phyloP scores from a whole-genome alignment of 2,329 filamentous ascomycete genomes.

The Venturia asperata region DNA sequence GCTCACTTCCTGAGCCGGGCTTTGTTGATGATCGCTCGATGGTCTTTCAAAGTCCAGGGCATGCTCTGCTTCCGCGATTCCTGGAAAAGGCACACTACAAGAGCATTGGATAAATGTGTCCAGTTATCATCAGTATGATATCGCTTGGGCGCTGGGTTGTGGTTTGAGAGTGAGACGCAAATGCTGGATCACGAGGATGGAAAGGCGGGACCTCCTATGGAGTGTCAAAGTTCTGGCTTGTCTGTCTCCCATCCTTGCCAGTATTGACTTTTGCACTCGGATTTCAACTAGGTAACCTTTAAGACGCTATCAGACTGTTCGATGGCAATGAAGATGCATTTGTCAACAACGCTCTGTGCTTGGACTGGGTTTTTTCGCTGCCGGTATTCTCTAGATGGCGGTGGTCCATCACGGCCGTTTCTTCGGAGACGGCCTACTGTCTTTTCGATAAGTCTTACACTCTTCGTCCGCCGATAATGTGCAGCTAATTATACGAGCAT shows the following conservation, averaged over 20 bases:
- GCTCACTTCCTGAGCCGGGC: constrained; percentile 21
- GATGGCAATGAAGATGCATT: constrained; percentile 15
- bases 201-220: constrained; percentile 75
- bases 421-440: constrained; percentile 14
- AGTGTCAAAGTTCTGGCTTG: constrained; percentile 93
- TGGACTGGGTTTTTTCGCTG: background rate
- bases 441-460: constrained; percentile 16
- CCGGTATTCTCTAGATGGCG: background rate
- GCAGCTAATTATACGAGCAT: constrained; percentile 10
- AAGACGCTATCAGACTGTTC: constrained; percentile 13
- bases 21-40: constrained; percentile 19
- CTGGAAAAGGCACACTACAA: constrained; percentile 10
- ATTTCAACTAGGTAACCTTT: background rate
- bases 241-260: constrained; percentile 42
- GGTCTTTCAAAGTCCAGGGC: constrained; percentile 4
- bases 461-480: background rate
- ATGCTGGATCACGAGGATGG: constrained; percentile 24
- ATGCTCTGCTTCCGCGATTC: constrained; percentile 6
- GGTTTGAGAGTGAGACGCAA: constrained; percentile 5
- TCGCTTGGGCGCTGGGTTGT: background rate
- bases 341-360: constrained; percentile 1
- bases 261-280: constrained; percentile 8
- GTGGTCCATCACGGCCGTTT: constrained; percentile 9
- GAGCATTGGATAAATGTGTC: constrained; percentile 6
- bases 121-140: constrained; percentile 1